phyloP scores from a whole-genome alignment of 2,329 filamentous ascomycete genomes.

The Fusarium sp. region DNA sequence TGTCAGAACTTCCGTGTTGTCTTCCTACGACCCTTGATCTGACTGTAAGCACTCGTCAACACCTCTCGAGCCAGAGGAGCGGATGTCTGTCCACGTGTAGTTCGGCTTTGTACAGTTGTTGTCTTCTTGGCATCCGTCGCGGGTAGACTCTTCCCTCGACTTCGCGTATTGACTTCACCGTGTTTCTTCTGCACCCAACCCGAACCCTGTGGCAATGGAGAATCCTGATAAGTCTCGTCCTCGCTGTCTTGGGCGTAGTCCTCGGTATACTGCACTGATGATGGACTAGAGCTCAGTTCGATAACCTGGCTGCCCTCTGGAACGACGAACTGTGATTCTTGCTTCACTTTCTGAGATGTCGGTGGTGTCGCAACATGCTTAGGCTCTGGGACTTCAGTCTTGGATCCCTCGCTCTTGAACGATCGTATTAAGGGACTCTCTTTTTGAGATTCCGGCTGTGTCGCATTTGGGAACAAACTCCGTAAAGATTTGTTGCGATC shows the following conservation, averaged over 20 bases:
- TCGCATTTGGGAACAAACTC: conserved; percentile 50
- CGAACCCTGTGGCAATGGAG: conserved; percentile 29
- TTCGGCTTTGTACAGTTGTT: not conserved
- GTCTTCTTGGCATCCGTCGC: conserved; percentile 11
- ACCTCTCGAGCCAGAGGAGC: conserved; percentile 33
- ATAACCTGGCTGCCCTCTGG: conserved; percentile 51
- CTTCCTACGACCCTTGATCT: conserved; percentile 41
- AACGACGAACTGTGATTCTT: conserved; percentile 39
- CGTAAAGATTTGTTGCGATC: conserved; percentile 43
- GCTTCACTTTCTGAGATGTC: conserved; percentile 28
- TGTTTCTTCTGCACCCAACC: conserved; percentile 40
- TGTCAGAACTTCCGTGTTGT: conserved; percentile 37
- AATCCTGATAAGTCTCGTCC: conserved; percentile 41
- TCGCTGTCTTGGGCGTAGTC: conserved; percentile 38
- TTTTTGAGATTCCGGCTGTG: conserved; percentile 43
- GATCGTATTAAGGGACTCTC: conserved; percentile 5
- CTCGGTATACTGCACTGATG: conserved; percentile 32
- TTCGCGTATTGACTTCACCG: conserved; percentile 33
- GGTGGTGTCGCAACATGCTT: conserved; percentile 17
- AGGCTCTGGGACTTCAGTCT: not conserved
- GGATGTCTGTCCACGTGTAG: conserved; percentile 25
- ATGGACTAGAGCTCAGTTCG: conserved; percentile 47
- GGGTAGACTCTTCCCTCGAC: conserved; percentile 37
- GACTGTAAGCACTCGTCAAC: conserved; percentile 40
- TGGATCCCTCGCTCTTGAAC: conserved; percentile 11